A percentile compares a stretch with the other conserved stretches of the same genome.
These are phyloP conservation scores for Tylopilus rubrobrunneus DNA, from an alignment of 768 basidiomycete species.

Conservation along the genomic window DNA sequence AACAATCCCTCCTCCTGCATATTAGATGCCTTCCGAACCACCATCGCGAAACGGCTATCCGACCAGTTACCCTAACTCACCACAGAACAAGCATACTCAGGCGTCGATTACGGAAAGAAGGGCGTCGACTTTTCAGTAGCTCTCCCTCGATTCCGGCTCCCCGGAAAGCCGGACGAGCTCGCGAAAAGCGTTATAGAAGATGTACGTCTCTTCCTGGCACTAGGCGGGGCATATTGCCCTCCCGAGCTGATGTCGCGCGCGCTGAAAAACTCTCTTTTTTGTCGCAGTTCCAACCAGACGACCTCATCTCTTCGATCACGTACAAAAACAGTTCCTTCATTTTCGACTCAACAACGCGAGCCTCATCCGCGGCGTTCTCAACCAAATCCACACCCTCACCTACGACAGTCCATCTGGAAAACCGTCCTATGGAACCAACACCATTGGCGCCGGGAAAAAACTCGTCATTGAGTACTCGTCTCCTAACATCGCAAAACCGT, in stretches of 20 bases:
- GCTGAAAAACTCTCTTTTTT: not conserved
- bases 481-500: slow-evolving; percentile 96
- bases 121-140: slow-evolving; percentile 93
- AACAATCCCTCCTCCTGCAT: slow-evolving; percentile 60
- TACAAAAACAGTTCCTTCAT: slow-evolving; percentile 79
- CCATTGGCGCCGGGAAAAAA: slow-evolving; percentile 74
- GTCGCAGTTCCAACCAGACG: slow-evolving; percentile 82
- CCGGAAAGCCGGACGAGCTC: slow-evolving; percentile 76
- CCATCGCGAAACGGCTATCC: slow-evolving; percentile 70
- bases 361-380: slow-evolving; percentile 61
- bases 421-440: slow-evolving; percentile 81
- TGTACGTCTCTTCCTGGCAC: slow-evolving; percentile 40
- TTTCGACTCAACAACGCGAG: slow-evolving; percentile 68
- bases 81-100: slow-evolving; percentile 74
- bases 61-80: slow-evolving; percentile 62
- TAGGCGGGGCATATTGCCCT: not conserved
- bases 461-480: slow-evolving; percentile 90
- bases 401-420: slow-evolving; percentile 52
- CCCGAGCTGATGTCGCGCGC: not conserved
- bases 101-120: slow-evolving; percentile 89
- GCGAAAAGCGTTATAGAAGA: slow-evolving; percentile 69
- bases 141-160: slow-evolving; percentile 83
- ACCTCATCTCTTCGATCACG: slow-evolving; percentile 66
- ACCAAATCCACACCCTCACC: slow-evolving; percentile 72
- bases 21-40: slow-evolving; percentile 76